Percentiles rank a stretch among this genome's conserved stretches.
These are phyloP conservation scores for Stenogyne calaminthoides DNA, from an alignment of 305 asterid genomes.

Conservation along the genomic window DNA sequence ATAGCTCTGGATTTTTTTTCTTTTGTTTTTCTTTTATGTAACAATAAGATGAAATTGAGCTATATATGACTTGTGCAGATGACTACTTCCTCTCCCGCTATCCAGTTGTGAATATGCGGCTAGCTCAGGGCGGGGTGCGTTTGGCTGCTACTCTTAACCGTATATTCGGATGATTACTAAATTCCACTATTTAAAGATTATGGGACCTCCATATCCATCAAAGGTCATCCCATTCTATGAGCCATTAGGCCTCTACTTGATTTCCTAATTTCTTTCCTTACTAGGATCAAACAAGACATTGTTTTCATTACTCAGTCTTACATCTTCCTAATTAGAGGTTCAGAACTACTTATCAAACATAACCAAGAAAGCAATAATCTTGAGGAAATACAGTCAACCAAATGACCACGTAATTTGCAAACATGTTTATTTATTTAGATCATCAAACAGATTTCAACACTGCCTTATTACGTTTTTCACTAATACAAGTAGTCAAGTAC, in stretches of 20 bases:
- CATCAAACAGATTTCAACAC: neutral
- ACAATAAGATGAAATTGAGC: neutral
- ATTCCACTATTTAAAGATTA: neutral
- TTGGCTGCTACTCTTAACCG: slow-evolving; percentile 86
- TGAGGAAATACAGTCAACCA: neutral
- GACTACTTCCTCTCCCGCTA: slow-evolving; percentile 67
- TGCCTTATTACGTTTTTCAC: neutral
- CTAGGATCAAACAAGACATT: no score
- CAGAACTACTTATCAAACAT: neutral
- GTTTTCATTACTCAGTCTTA: neutral
- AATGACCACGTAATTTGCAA: neutral
- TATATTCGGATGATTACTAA: slow-evolving; percentile 52
- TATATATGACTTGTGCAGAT: slow-evolving; percentile 46
- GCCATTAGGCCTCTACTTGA: no score
- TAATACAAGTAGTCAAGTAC: neutral
- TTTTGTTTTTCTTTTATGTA: neutral
- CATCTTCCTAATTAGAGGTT: neutral
- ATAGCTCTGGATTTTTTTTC: neutral
- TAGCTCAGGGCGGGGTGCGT: slow-evolving; percentile 92
- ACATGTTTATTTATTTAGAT: slow-evolving; percentile 8
- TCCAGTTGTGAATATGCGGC: slow-evolving; percentile 62
- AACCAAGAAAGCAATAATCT: neutral
- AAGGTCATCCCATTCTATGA: no score
- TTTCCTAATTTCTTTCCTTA: no score
- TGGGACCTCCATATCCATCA: no score